Conservation (phyloP, 2,329 filamentous ascomycete genomes). For the Fonsecaea pedrosoi region DNA sequence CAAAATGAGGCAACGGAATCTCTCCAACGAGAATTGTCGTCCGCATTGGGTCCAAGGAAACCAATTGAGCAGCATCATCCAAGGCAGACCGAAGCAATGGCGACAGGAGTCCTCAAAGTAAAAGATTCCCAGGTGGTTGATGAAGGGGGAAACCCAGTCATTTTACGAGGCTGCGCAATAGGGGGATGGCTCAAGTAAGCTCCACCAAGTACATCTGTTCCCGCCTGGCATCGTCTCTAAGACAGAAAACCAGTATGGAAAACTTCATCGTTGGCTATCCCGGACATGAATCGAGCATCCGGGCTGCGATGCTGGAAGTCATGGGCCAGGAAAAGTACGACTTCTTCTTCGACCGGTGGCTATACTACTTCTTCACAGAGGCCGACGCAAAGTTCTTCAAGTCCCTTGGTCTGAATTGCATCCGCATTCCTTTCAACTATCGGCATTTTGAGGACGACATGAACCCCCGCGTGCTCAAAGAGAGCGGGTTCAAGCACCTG, state of each 20-base stretch:
- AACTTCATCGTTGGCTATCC: conserved; percentile 70
- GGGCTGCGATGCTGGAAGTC: conserved; percentile 60
- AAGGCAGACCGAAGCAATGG: conserved; percentile 18
- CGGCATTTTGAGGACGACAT: conserved; percentile 59
- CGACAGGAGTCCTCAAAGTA: conserved; percentile 49
- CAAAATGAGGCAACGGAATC: background rate
- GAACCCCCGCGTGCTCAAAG: conserved; percentile 53
- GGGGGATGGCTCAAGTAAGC: conserved; percentile 48
- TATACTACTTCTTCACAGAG: conserved; percentile 60
- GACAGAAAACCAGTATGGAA: conserved; percentile 55
- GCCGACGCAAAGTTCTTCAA: conserved; percentile 65
- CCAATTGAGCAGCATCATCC: background rate
- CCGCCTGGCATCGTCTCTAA: conserved; percentile 39
- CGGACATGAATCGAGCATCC: conserved; percentile 64
- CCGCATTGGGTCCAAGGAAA: background rate
- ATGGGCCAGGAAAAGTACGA: conserved; percentile 64
- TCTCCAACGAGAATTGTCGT: background rate
- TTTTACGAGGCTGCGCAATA: conserved; percentile 58
- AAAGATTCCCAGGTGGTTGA: conserved; percentile 56
- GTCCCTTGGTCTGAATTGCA: conserved; percentile 62
- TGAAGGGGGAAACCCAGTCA: conserved; percentile 51
- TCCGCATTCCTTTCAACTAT: conserved; percentile 68
- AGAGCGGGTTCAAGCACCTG: conserved; percentile 56
- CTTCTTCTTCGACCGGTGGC: conserved; percentile 48
- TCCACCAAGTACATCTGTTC: background rate